These are phyloP conservation scores for Lindgomyces ingoldianus DNA, from an alignment of 495 filamentous ascomycete genomes.

Conservation along the genomic window DNA sequence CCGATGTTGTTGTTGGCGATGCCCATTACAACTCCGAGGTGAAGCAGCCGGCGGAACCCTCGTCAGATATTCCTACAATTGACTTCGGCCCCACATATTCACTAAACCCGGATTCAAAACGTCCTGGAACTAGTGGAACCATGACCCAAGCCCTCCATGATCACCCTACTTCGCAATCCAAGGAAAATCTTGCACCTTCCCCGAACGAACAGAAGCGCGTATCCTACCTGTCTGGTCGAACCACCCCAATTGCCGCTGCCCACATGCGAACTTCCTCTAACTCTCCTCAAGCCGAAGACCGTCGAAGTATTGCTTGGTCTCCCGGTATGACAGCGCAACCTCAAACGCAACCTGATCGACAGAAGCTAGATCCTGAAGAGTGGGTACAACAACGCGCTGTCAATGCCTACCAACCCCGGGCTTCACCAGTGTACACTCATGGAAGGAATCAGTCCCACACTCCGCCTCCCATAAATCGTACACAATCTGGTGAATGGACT, in stretches of 20 bases:
- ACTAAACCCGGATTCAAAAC: constrained; percentile 53
- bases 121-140: constrained; percentile 48
- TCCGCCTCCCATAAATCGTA: constrained; percentile 47
- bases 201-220: constrained; percentile 25
- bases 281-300: constrained; percentile 55
- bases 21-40: constrained; percentile 55
- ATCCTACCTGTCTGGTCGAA: constrained; percentile 24
- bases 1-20: constrained; percentile 62
- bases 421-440: constrained; percentile 47
- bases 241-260: constrained; percentile 31
- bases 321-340: constrained; percentile 58
- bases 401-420: constrained; percentile 53
- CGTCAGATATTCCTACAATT: constrained; percentile 66
- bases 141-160: constrained; percentile 42
- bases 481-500: constrained; percentile 60
- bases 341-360: constrained; percentile 31
- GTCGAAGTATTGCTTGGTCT: constrained; percentile 66
- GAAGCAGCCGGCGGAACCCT: constrained; percentile 34
- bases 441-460: constrained; percentile 38
- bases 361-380: constrained; percentile 66
- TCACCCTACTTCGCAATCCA: constrained; percentile 24
- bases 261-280: constrained; percentile 45
- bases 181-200: constrained; percentile 24
- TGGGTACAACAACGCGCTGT: constrained; percentile 84
- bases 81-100: constrained; percentile 83